Base-by-base conservation (phyloP, 1,284 basidiomycete genomes). In the Sporisorium sorghi region DNA sequence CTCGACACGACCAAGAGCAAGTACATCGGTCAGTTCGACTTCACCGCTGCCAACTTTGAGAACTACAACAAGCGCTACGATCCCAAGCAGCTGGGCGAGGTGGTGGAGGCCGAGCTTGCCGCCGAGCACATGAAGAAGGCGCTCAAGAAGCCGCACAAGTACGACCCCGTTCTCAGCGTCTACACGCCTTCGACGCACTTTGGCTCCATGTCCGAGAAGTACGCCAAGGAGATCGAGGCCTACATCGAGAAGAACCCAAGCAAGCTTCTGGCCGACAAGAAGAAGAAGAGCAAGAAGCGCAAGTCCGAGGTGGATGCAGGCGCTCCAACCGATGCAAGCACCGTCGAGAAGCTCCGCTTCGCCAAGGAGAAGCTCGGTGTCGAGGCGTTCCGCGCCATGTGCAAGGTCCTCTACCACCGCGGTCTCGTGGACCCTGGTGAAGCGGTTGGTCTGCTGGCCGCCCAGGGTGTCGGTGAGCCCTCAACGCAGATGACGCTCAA, bases 401-500 rank as follows among this genome's bases (percentile, higher is more conserved):
- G 73, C 74, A 75, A 76, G 60, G 76, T 83, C 43, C 76, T 84
- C 40, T 84, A 84, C 65, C 82, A 81, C 65, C 80, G 79, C 30
- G 79, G 79, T 21, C 87, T 99, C 52, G 93, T 95, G 5, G 97
- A 99, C 73, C 94, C 97, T 15, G 97, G 97, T 76, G 97, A 99
- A 86, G 94, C 96, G 10, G 97, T 99, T 51, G 97, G 97, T 58
- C 86, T 99, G 49, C 87, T 99, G 51, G 97, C 97, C n/a, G 96
- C 95, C 23, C 97, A 99, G 88, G 93, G 95, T 93, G 90, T 99
- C 49, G 97, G 97, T 66, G 97, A 99, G 85, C 97, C 97, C 5
- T 99, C 97, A 24, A 99, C 97, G 1, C 97, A 99, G 85, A 99
- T 99, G 97, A 99, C 97, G 30, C 87, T 99, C 76, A 99, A 99